Evolutionary conservation across 805 yeast species (phyloP).

Genomic region (Yarrowia yakushimensis): DNA sequence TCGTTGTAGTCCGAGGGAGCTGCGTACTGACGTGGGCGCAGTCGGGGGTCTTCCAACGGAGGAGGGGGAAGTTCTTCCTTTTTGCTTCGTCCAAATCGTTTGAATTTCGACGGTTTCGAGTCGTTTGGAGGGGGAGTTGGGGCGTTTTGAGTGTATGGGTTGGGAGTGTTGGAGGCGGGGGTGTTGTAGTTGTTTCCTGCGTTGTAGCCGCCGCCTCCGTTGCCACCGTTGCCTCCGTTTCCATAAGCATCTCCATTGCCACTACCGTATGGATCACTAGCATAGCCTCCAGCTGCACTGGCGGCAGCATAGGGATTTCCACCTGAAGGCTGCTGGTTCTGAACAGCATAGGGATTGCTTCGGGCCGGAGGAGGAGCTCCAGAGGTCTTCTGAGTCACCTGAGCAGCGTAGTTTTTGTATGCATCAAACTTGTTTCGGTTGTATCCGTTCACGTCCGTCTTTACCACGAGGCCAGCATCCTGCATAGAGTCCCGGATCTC

Average conservation of each 20-base stretch:
- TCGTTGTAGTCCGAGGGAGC: not conserved
- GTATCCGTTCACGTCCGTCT: constrained; percentile 4
- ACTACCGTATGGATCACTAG: not conserved
- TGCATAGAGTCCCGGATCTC: constrained; percentile 17
- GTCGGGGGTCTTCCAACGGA: not conserved
- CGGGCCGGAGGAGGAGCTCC: not conserved
- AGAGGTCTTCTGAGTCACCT: not conserved
- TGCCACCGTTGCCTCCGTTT: not conserved
- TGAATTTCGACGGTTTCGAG: not conserved
- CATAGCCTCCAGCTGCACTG: not conserved
- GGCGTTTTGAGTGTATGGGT: not conserved
- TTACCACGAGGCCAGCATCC: not conserved
- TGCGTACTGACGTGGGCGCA: not conserved
- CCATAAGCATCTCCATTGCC: too few relatives aligned
- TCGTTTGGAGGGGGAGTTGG: not conserved
- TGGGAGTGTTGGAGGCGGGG: not conserved
- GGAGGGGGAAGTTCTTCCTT: not conserved
- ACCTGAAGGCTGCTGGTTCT: not conserved
- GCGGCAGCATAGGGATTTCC: constrained; percentile 17
- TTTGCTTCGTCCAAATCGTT: not conserved
- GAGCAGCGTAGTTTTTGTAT: constrained; percentile 23
- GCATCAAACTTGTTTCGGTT: constrained; percentile 25
- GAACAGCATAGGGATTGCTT: constrained; percentile 13
- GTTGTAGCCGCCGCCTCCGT: not conserved
- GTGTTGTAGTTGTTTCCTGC: not conserved